Evolutionary conservation across 2,329 filamentous ascomycete species (phyloP).

Genomic region (Penicillium occitanis): DNA sequence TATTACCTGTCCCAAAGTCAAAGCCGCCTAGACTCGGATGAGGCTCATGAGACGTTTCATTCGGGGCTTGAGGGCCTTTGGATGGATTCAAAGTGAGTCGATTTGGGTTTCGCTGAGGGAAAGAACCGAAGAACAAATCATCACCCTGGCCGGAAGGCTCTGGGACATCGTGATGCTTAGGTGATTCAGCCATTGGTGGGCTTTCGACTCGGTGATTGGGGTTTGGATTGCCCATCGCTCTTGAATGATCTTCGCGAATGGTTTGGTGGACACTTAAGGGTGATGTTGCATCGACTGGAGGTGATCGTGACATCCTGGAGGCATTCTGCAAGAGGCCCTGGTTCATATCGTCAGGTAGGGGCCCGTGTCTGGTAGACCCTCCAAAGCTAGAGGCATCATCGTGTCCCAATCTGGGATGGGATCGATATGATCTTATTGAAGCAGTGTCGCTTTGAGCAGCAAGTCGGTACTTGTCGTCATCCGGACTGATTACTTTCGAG

Average conservation of each 20-base stretch:
- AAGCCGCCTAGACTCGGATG: constrained; percentile 17
- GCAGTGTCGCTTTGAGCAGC: constrained; percentile 45
- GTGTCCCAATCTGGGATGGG: constrained; percentile 38
- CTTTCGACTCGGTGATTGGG: neutral
- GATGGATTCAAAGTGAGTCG: neutral
- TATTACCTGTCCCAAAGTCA: constrained; percentile 16
- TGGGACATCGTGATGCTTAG: neutral
- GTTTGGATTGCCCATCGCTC: neutral
- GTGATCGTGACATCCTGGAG: constrained; percentile 56
- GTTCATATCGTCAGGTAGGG: constrained; percentile 46
- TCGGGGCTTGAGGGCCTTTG: neutral
- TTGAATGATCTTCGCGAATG: neutral
- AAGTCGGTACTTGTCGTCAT: constrained; percentile 84
- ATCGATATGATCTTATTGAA: constrained; percentile 37
- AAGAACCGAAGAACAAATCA: constrained; percentile 16
- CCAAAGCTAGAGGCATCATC: constrained; percentile 56
- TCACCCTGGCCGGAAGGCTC: neutral
- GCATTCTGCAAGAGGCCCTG: constrained; percentile 58
- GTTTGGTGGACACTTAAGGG: neutral
- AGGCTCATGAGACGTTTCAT: constrained; percentile 1
- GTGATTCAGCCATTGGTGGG: neutral
- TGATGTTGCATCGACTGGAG: constrained; percentile 38
- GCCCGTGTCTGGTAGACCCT: constrained; percentile 48
- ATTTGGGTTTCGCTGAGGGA: neutral
- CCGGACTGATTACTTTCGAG: constrained; percentile 69